phyloP scores from a whole-genome alignment of 1,139 yeast species.

The Taiozyma onychis region DNA sequence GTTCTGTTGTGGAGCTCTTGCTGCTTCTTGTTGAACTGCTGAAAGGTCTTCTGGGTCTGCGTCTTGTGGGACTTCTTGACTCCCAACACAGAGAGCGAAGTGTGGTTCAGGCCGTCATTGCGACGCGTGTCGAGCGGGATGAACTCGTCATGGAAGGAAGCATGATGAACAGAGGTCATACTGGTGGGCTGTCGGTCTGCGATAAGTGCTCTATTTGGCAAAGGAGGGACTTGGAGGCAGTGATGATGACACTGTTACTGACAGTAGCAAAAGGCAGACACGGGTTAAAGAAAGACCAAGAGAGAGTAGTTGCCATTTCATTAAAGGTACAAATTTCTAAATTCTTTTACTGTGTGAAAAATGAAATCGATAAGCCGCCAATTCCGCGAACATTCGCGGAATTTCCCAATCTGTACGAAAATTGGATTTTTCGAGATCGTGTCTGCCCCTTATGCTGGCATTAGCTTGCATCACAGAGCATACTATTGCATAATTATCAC shows the following conservation, averaged over 20 bases:
- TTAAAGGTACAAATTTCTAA: background rate
- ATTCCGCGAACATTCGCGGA: background rate
- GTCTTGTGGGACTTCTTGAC: conserved; percentile 20
- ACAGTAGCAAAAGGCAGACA: background rate
- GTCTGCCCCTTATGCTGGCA: background rate
- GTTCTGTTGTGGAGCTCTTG: conserved; percentile 1
- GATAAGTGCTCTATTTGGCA: background rate
- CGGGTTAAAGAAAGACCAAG: background rate
- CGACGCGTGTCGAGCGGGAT: conserved; percentile 10
- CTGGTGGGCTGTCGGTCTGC: background rate
- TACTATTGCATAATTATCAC: background rate
- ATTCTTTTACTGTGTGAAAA: background rate
- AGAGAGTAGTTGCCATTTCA: background rate
- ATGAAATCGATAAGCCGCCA: background rate
- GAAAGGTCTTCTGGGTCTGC: conserved; percentile 20
- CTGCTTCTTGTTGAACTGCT: conserved; percentile 17
- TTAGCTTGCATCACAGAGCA: background rate
- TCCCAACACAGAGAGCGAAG: conserved; percentile 19
- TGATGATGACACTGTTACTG: background rate
- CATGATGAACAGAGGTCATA: background rate
- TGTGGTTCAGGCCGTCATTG: conserved; percentile 14
- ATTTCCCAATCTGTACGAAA: background rate
- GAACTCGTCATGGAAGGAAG: background rate
- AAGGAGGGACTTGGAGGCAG: background rate
- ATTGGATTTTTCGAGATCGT: background rate